Percentiles rank a stretch among this genome's conserved stretches.
phyloP scores from a whole-genome alignment of 208 protist genomes.

The Angomonas desouzai region DNA sequence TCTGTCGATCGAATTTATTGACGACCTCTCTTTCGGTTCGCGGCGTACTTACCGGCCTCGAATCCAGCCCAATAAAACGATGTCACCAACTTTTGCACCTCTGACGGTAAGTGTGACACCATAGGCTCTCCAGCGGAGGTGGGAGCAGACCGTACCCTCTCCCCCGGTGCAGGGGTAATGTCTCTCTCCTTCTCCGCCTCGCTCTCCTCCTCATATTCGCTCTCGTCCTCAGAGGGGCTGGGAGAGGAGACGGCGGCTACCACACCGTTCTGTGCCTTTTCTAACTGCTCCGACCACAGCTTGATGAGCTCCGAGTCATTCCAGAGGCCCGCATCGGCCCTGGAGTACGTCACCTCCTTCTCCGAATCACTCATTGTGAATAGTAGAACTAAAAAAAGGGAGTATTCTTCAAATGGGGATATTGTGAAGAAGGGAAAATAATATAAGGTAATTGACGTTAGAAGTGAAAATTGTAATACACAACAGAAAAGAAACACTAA shows the following conservation, averaged over 20 bases:
- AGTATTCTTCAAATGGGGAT: too few relatives aligned
- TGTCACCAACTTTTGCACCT: constrained; percentile 31
- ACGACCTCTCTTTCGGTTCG: background rate
- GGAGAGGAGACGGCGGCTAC: background rate
- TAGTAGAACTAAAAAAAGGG: background rate
- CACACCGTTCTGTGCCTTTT: constrained; percentile 15
- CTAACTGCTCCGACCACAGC: constrained; percentile 76
- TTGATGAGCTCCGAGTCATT: constrained; percentile 77
- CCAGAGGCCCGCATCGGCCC: constrained; percentile 60
- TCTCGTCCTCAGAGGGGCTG: constrained; percentile 1
- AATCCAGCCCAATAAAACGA: constrained; percentile 61
- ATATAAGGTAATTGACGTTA: background rate
- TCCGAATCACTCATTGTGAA: constrained; percentile 5
- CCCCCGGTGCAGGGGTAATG: background rate
- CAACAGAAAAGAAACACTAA: constrained; percentile 17
- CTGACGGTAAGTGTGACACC: constrained; percentile 25
- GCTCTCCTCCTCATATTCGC: background rate
- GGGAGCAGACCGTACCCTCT: background rate
- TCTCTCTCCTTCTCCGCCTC: background rate
- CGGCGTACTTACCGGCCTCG: constrained; percentile 34
- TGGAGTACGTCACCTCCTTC: constrained; percentile 27
- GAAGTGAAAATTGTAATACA: background rate
- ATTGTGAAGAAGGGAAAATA: too few relatives aligned
- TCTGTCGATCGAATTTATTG: background rate
- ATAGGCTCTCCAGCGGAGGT: background rate